Evolutionary conservation across 202 grass and related monocot species (phyloP).

Genomic region (Brachypodium distachyon): DNA sequence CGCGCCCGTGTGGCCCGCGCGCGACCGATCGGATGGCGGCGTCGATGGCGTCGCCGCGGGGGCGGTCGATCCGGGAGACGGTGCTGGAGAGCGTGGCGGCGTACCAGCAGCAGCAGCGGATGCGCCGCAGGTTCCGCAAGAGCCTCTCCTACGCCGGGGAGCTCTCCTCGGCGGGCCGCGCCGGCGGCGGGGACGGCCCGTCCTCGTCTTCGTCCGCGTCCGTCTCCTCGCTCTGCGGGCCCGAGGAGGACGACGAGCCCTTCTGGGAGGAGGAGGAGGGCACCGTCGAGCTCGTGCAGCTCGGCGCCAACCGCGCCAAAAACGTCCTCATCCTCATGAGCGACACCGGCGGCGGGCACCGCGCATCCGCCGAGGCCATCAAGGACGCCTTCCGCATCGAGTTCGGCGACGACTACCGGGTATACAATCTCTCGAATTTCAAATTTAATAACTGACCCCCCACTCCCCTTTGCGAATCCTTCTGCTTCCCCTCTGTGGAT

Average conservation of each 20-base stretch:
- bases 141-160: conserved; percentile 62
- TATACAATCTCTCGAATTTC: not conserved
- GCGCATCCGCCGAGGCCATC: conserved; percentile 90
- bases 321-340: conserved; percentile 98
- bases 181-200: not conserved
- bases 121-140: conserved; percentile 46
- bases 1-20: too few species aligned
- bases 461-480: not conserved
- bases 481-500: not conserved
- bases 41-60: conserved; percentile 57
- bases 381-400: conserved; percentile 90
- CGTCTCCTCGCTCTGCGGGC: conserved; percentile 5
- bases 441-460: too few species aligned
- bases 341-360: conserved; percentile 82
- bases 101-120: conserved; percentile 69
- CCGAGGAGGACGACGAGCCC: conserved; percentile 71
- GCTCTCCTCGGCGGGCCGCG: conserved; percentile 34
- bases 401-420: conserved; percentile 85
- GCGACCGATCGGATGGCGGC: conserved; percentile 26
- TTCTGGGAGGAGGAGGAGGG: conserved; percentile 98
- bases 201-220: not conserved
- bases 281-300: conserved; percentile 83
- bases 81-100: conserved; percentile 77
- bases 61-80: conserved; percentile 63
- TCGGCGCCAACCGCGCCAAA: conserved; percentile 78